These are phyloP conservation scores for Dovyalis caffra DNA, from an alignment of 345 rosid species.

Conservation along the genomic window DNA sequence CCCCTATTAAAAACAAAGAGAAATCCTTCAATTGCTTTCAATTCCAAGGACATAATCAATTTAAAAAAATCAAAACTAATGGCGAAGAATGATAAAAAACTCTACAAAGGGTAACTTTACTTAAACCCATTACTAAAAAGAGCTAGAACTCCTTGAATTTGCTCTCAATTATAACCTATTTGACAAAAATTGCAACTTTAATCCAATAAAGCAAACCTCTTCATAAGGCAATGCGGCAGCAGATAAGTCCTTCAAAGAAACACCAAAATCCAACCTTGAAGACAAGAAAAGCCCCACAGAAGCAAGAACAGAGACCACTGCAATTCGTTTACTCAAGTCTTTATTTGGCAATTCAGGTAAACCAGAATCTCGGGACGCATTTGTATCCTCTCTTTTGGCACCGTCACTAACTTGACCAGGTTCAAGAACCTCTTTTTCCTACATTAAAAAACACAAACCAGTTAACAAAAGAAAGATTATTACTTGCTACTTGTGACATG, in stretches of 20 bases:
- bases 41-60: too few species aligned
- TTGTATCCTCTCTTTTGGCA: slow-evolving; percentile 10
- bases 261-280: slow-evolving; percentile 65
- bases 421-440: slow-evolving; percentile 51
- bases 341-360: slow-evolving; percentile 64
- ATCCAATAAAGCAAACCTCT: slow-evolving; percentile 40
- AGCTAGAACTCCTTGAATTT: background rate
- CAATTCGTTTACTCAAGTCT: slow-evolving; percentile 53
- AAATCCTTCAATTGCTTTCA: too few species aligned
- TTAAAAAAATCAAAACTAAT: too few species aligned
- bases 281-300: slow-evolving; percentile 64
- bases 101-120: too few species aligned
- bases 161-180: background rate
- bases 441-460: slow-evolving; percentile 12
- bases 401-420: slow-evolving; percentile 21
- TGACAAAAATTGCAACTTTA: background rate
- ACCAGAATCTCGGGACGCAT: slow-evolving; percentile 33
- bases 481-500: background rate
- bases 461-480: background rate
- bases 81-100: too few species aligned
- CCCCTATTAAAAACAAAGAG: too few species aligned
- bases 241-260: slow-evolving; percentile 72
- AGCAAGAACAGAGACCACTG: slow-evolving; percentile 46
- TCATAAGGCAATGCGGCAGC: slow-evolving; percentile 70
- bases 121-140: background rate